A percentile compares a stretch with the other conserved stretches of the same genome.
phyloP scores from a whole-genome alignment of 1,284 basidiomycete genomes.

The Fomitopsis palustris region DNA sequence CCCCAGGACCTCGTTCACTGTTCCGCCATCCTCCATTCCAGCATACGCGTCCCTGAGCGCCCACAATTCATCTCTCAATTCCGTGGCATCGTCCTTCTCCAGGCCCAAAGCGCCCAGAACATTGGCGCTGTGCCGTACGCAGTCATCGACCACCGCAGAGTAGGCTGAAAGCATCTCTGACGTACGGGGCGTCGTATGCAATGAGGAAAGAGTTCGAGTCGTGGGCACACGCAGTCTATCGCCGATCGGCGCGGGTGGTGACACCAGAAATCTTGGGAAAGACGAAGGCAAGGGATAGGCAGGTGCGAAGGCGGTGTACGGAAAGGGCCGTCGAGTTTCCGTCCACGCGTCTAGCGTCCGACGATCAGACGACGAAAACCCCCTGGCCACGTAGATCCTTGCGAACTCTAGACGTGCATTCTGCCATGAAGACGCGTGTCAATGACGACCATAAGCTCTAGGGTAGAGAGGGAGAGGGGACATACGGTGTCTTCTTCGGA shows the following conservation, averaged over 20 bases:
- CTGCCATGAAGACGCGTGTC: constrained; percentile 1
- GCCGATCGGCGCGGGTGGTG: constrained; percentile 13
- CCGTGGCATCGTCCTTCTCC: constrained; percentile 31
- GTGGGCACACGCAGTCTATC: not conserved
- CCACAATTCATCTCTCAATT: constrained; percentile 30
- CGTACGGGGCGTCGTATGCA: constrained; percentile 20
- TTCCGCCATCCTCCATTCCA: constrained; percentile 11
- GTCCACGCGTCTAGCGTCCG: constrained; percentile 36
- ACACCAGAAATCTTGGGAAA: constrained; percentile 25
- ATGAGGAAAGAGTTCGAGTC: constrained; percentile 20
- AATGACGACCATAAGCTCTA: not conserved
- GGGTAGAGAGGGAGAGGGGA: not conserved
- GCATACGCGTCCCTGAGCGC: constrained; percentile 29
- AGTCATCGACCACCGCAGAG: constrained; percentile 24
- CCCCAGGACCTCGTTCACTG: not conserved
- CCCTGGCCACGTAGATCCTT: constrained; percentile 53
- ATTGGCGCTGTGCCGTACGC: constrained; percentile 25
- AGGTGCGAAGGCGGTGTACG: constrained; percentile 26
- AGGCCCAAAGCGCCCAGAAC: constrained; percentile 24
- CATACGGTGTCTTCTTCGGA: constrained; percentile 6
- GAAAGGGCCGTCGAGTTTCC: constrained; percentile 9
- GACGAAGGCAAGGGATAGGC: constrained; percentile 27
- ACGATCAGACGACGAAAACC: constrained; percentile 40
- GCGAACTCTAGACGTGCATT: constrained; percentile 17
- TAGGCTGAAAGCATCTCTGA: constrained; percentile 24